phyloP scores from a whole-genome alignment of 140 eudicot species.

The Bidens hawaiensis region DNA sequence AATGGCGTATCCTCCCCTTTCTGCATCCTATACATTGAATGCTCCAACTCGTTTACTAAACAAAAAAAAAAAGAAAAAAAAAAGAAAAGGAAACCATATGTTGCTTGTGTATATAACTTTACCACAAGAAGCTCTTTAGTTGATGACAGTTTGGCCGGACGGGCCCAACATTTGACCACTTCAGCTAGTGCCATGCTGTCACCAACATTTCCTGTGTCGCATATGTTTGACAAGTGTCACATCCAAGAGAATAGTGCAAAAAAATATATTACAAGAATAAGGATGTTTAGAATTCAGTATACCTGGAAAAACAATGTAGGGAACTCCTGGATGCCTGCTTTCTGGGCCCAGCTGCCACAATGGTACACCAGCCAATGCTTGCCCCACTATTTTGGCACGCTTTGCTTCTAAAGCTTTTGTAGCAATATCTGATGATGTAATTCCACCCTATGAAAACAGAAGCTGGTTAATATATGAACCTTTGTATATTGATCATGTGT shows the following conservation, averaged over 20 bases:
- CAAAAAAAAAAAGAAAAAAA: not conserved
- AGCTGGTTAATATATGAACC: conserved; percentile 5
- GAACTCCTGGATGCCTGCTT: conserved; percentile 94
- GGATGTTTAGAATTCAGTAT: not conserved
- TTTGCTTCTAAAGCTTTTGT: conserved; percentile 91
- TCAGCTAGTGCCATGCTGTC: conserved; percentile 79
- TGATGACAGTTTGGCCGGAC: conserved; percentile 58
- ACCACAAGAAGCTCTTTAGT: conserved; percentile 84
- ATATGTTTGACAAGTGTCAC: conserved; percentile 13
- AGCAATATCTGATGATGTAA: conserved; percentile 96
- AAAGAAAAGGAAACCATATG: not conserved
- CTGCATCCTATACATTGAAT: conserved; percentile 55
- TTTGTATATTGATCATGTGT: not conserved
- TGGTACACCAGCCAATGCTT: conserved; percentile 96
- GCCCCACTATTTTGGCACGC: conserved; percentile 88
- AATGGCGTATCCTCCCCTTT: conserved; percentile 86
- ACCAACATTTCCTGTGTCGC: conserved; percentile 77
- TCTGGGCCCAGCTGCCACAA: conserved; percentile 95
- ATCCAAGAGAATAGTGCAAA: not conserved
- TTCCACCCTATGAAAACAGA: conserved; percentile 71
- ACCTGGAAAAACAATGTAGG: conserved; percentile 98
- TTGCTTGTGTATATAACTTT: conserved; percentile 24
- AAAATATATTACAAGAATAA: not conserved
- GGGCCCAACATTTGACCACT: conserved; percentile 83
- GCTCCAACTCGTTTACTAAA: not conserved